Conservation (phyloP, 306 rosid species). For the Quercus alba region DNA sequence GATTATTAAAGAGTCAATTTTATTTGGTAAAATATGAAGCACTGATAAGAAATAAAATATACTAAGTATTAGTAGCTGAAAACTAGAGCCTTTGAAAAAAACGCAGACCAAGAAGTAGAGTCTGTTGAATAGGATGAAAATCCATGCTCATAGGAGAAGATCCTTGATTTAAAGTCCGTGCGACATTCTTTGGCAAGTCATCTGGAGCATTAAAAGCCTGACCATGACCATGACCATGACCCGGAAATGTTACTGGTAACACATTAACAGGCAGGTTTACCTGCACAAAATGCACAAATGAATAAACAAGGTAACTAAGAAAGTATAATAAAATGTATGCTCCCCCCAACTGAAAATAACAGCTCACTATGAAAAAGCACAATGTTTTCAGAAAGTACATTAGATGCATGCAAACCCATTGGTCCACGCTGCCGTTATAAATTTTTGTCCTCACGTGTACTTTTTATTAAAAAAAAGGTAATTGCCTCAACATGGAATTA, state of each 20-base stretch:
- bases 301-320: conserved; percentile 5
- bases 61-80: neutral
- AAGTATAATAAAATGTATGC: neutral
- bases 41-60: neutral
- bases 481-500: neutral
- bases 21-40: conserved; percentile 14
- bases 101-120: conserved; percentile 82
- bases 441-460: neutral
- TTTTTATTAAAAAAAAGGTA: neutral
- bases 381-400: neutral
- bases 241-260: conserved; percentile 73
- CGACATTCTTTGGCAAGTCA: conserved; percentile 79
- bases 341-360: neutral
- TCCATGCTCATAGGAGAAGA: conserved; percentile 99
- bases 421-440: neutral
- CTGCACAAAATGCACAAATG: conserved; percentile 40
- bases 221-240: conserved; percentile 71
- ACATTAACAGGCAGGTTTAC: conserved; percentile 90
- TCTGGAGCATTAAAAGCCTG: conserved; percentile 82
- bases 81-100: conserved; percentile 6
- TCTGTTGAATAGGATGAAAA: conserved; percentile 90
- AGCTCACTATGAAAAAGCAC: neutral
- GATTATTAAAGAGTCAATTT: conserved; percentile 9
- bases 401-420: neutral
- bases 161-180: conserved; percentile 81